Conservation (phyloP, 2,329 filamentous ascomycete genomes). For the Dothideomycetes sp. region DNA sequence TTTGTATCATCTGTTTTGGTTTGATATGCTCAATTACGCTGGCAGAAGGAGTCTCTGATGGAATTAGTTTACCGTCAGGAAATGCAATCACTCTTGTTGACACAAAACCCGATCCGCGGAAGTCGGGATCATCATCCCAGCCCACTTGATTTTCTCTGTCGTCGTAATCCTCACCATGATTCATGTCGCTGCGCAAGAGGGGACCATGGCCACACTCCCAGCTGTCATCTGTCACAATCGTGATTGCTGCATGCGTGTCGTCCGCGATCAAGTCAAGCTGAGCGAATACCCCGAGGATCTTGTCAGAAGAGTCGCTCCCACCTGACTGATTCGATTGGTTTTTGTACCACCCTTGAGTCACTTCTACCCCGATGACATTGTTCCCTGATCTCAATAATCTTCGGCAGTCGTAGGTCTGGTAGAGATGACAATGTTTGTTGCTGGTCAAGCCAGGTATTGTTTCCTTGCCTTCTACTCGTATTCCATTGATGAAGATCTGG, state of each 20-base stretch:
- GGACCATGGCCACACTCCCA: conserved; percentile 32
- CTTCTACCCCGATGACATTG: conserved; percentile 35
- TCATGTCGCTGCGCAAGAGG: conserved; percentile 36
- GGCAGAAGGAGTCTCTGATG: conserved; percentile 39
- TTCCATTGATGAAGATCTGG: conserved; percentile 40
- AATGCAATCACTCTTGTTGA: conserved; percentile 25
- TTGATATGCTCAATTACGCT: conserved; percentile 27
- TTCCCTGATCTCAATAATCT: conserved; percentile 26
- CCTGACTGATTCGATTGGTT: too few species aligned
- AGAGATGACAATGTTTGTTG: conserved; percentile 43
- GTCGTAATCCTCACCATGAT: conserved; percentile 47
- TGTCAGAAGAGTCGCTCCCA: conserved; percentile 33
- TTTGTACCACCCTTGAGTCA: conserved; percentile 44
- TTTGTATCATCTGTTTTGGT: conserved; percentile 23
- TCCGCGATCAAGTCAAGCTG: conserved; percentile 29
- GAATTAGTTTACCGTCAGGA: conserved; percentile 28
- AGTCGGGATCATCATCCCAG: conserved; percentile 15
- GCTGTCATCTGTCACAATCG: conserved; percentile 29
- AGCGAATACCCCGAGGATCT: conserved; percentile 32
- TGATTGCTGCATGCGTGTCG: conserved; percentile 25
- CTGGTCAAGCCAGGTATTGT: conserved; percentile 46
- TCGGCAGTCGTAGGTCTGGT: conserved; percentile 46
- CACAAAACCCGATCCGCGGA: conserved; percentile 24
- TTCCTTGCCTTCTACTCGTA: conserved; percentile 23
- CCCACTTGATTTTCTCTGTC: conserved; percentile 24